Percentiles rank a stretch among this genome's conserved stretches.
Conservation (phyloP, 225 moss, liverwort and hornwort genomes). For the Pseudoscleropodium purum region DNA sequence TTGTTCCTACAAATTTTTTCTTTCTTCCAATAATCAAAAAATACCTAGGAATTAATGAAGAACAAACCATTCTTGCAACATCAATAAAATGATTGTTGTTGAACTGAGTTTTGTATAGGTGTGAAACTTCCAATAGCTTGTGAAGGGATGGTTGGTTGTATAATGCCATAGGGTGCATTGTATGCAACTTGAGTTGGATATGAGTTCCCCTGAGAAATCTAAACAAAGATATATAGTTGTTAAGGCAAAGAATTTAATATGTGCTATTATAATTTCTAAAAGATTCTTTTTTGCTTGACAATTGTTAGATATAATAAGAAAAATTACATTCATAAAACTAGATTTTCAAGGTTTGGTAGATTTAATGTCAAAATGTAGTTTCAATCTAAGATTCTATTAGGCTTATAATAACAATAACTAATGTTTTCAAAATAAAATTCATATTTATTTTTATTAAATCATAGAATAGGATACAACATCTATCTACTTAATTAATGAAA, state of each 20-base stretch:
- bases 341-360: fast-evolving
- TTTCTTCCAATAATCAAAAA: fast-evolving
- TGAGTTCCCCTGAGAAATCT: slow-evolving; percentile 27
- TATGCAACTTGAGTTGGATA: slow-evolving; percentile 22
- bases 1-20: not conserved
- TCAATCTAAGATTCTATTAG: not conserved
- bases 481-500: not conserved
- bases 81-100: slow-evolving; percentile 42
- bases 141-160: slow-evolving; percentile 1
- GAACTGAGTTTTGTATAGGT: slow-evolving; percentile 16
- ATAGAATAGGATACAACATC: too few species aligned
- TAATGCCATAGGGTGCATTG: slow-evolving; percentile 13
- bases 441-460: not conserved
- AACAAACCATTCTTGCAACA: not conserved
- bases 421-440: too few species aligned
- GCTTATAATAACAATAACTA: not conserved
- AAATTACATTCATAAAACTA: not conserved
- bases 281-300: not conserved
- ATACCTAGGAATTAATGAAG: not conserved
- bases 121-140: slow-evolving; percentile 26
- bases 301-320: too few species aligned
- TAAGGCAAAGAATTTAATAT: not conserved
- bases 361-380: not conserved
- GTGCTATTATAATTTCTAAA: too few species aligned
- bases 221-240: not conserved